Percentiles rank a stretch among this genome's conserved stretches.
Evolutionary conservation across 345 rosid genomes (phyloP).

Genomic region (Camelina laxa): DNA sequence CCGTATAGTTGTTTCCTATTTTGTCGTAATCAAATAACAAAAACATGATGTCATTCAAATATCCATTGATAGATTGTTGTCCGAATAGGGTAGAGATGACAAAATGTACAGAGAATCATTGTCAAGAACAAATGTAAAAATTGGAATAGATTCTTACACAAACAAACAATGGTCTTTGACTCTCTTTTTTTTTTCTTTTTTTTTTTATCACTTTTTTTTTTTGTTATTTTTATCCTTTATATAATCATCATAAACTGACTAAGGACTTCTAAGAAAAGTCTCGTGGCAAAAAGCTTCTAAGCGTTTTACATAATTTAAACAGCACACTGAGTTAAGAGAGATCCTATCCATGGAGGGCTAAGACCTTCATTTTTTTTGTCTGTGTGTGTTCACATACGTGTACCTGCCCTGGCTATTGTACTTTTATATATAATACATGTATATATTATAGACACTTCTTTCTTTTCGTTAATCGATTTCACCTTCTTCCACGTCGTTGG

Average conservation of each 20-base stretch:
- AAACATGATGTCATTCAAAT: neutral
- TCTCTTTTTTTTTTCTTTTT: neutral
- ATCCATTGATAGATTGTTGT: too few species aligned
- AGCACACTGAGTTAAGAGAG: conserved; percentile 15
- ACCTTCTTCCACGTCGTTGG: conserved; percentile 74
- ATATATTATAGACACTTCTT: conserved; percentile 19
- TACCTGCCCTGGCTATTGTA: conserved; percentile 26
- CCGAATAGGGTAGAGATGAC: neutral
- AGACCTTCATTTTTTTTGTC: conserved; percentile 15
- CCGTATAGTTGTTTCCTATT: neutral
- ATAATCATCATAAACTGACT: conserved; percentile 21
- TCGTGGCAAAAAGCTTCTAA: conserved; percentile 34
- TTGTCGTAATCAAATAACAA: neutral
- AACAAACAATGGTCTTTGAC: conserved; percentile 7
- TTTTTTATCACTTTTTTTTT: neutral
- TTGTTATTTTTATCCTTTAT: neutral
- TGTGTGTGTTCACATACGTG: conserved; percentile 2
- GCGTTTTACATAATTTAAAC: conserved; percentile 34
- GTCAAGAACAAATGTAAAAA: conserved; percentile 24
- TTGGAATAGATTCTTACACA: conserved; percentile 23
- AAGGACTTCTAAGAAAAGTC: conserved; percentile 21
- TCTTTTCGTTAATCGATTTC: conserved; percentile 61
- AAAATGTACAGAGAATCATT: neutral
- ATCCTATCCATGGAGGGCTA: conserved; percentile 24
- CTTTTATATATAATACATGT: conserved; percentile 23